phyloP scores from a whole-genome alignment of 1,284 basidiomycete species.

The Afroboletus lepidellus region DNA sequence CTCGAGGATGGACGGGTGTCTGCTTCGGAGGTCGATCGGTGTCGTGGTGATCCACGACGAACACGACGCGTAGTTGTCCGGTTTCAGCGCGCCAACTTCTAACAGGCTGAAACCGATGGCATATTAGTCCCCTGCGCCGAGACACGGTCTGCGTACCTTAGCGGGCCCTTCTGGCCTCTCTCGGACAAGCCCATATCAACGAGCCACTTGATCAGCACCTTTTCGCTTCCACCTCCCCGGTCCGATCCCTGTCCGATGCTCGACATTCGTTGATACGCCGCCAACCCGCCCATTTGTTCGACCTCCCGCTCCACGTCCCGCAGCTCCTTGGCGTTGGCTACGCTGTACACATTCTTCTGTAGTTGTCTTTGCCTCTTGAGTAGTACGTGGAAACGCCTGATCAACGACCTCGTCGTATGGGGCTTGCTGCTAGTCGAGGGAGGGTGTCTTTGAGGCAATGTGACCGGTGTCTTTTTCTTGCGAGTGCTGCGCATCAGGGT shows the following conservation, averaged over 20 bases:
- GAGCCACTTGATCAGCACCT: conserved; percentile 74
- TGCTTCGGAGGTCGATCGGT: conserved; percentile 79
- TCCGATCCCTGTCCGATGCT: conserved; percentile 74
- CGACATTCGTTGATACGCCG: conserved; percentile 80
- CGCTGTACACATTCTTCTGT: conserved; percentile 26
- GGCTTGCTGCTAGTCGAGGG: conserved; percentile 41
- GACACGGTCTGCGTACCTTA: conserved; percentile 39
- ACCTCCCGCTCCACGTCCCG: conserved; percentile 59
- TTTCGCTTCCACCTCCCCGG: conserved; percentile 83
- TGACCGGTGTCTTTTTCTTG: conserved; percentile 47
- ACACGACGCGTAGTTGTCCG: conserved; percentile 73
- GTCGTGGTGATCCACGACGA: conserved; percentile 68
- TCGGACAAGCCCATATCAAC: conserved; percentile 48
- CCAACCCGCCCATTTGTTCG: conserved; percentile 68
- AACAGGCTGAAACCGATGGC: conserved; percentile 56
- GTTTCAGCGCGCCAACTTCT: conserved; percentile 83
- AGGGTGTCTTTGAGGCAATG: conserved; percentile 11
- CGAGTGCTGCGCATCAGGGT: conserved; percentile 15
- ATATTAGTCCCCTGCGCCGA: neutral
- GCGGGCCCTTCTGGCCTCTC: conserved; percentile 30
- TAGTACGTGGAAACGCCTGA: conserved; percentile 68
- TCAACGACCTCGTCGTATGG: conserved; percentile 58
- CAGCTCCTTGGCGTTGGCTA: conserved; percentile 37
- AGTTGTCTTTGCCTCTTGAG: conserved; percentile 60
- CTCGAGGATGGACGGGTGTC: conserved; percentile 73